These are phyloP conservation scores for Naematelia encephala DNA, from an alignment of 768 basidiomycete genomes.

Conservation along the genomic window DNA sequence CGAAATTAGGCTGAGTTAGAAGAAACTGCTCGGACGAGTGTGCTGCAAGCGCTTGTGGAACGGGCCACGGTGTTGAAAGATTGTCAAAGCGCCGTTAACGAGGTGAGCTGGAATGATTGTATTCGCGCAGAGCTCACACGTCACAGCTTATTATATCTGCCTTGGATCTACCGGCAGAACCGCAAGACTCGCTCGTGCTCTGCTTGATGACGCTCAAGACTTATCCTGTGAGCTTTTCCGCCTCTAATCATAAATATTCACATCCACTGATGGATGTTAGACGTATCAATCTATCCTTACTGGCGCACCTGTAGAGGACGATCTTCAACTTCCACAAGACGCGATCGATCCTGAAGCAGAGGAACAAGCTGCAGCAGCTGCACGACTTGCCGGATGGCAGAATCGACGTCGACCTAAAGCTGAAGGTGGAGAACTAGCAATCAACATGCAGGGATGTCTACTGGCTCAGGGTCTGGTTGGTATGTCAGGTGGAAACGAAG, in stretches of 20 bases:
- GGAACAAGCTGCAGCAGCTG: slow-evolving; percentile 42
- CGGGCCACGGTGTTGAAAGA: slow-evolving; percentile 58
- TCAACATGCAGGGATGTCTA: slow-evolving; percentile 78
- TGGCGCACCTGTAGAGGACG: slow-evolving; percentile 20
- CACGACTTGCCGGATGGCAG: slow-evolving; percentile 36
- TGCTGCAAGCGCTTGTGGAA: slow-evolving; percentile 72
- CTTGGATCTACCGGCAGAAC: slow-evolving; percentile 60
- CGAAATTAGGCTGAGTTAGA: background rate
- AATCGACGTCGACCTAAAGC: slow-evolving; percentile 37
- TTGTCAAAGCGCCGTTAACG: slow-evolving; percentile 57
- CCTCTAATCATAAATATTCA: background rate
- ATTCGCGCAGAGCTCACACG: background rate
- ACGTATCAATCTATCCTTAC: slow-evolving; percentile 38
- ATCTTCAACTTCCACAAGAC: slow-evolving; percentile 17
- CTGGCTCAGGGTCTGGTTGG: slow-evolving; percentile 77
- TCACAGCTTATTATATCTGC: slow-evolving; percentile 61
- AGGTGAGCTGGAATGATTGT: slow-evolving; percentile 57
- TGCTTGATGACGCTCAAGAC: slow-evolving; percentile 60
- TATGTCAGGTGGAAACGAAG: slow-evolving; percentile 65
- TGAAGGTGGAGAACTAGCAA: slow-evolving; percentile 56
- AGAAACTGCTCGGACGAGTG: slow-evolving; percentile 73
- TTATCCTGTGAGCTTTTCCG: slow-evolving; percentile 41
- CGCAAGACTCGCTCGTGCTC: slow-evolving; percentile 60
- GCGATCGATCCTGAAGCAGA: slow-evolving; percentile 36
- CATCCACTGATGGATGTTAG: too few species aligned